Percentiles rank a stretch among this genome's conserved stretches.
phyloP scores from a whole-genome alignment of 2,329 filamentous ascomycete genomes.

The Colletotrichum sp. region DNA sequence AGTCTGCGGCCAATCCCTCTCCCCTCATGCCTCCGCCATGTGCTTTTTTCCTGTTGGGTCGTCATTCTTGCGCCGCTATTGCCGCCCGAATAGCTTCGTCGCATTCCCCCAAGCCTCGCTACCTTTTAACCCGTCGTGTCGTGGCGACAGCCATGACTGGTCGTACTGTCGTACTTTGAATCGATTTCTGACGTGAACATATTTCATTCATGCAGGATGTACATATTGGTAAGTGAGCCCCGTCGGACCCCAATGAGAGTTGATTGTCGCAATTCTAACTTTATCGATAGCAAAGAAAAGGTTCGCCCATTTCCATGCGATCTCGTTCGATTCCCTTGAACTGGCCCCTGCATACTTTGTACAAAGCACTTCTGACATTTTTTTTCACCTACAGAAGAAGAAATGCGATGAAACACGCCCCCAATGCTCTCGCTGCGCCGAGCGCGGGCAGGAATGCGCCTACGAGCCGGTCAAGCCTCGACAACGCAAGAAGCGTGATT shows the following conservation, averaged over 20 bases:
- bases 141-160: neutral
- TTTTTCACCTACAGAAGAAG: constrained; percentile 50
- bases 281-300: constrained; percentile 56
- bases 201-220: constrained; percentile 44
- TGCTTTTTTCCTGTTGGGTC: neutral
- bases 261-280: neutral
- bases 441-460: constrained; percentile 52
- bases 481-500: constrained; percentile 39
- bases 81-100: constrained; percentile 17
- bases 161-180: neutral
- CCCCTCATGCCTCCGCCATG: neutral
- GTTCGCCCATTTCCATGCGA: constrained; percentile 35
- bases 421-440: constrained; percentile 54
- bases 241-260: neutral
- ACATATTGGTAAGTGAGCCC: constrained; percentile 52
- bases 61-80: neutral
- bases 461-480: constrained; percentile 54
- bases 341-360: neutral
- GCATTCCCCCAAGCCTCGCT: neutral
- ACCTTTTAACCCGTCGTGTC: neutral
- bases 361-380: neutral
- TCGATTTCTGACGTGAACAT: constrained; percentile 28
- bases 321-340: neutral
- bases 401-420: constrained; percentile 62
- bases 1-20: constrained; percentile 30